Evolutionary conservation across 495 filamentous ascomycete genomes (phyloP).

Genomic region (Talaromyces wortmannii): DNA sequence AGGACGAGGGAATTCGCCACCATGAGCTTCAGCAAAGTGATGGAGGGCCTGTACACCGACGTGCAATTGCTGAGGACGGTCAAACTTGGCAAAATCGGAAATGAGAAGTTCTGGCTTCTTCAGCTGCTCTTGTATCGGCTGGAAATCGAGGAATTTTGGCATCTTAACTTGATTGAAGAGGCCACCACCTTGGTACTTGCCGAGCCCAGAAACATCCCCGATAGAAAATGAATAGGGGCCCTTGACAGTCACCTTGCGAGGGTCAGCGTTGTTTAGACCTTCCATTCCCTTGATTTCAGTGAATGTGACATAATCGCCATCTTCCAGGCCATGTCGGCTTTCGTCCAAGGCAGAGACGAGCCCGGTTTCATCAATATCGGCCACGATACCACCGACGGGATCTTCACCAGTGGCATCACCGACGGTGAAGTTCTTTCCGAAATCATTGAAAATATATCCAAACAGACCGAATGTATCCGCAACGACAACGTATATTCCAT

Average conservation of each 20-base stretch:
- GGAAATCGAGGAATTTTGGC: slow-evolving; percentile 91
- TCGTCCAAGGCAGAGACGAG: slow-evolving; percentile 94
- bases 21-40: slow-evolving; percentile 64
- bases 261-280: slow-evolving; percentile 70
- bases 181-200: slow-evolving; percentile 79
- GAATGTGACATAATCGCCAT: slow-evolving; percentile 95
- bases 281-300: slow-evolving; percentile 93
- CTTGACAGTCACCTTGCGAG: slow-evolving; percentile 86
- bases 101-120: slow-evolving; percentile 83
- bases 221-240: slow-evolving; percentile 96
- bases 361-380: slow-evolving; percentile 79
- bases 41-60: slow-evolving; percentile 90
- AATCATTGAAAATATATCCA: slow-evolving; percentile 94
- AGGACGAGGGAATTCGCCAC: slow-evolving; percentile 66
- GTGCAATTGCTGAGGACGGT: slow-evolving; percentile 86
- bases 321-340: slow-evolving; percentile 88
- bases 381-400: slow-evolving; percentile 81
- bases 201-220: slow-evolving; percentile 82
- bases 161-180: slow-evolving; percentile 95
- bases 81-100: slow-evolving; percentile 96
- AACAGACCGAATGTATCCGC: slow-evolving; percentile 91
- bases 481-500: slow-evolving; percentile 83
- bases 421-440: slow-evolving; percentile 85
- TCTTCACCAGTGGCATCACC: slow-evolving; percentile 89
- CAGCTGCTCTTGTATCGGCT: slow-evolving; percentile 64